Conservation (phyloP, 2,329 filamentous ascomycete genomes). For the Trichophaea hybrida region DNA sequence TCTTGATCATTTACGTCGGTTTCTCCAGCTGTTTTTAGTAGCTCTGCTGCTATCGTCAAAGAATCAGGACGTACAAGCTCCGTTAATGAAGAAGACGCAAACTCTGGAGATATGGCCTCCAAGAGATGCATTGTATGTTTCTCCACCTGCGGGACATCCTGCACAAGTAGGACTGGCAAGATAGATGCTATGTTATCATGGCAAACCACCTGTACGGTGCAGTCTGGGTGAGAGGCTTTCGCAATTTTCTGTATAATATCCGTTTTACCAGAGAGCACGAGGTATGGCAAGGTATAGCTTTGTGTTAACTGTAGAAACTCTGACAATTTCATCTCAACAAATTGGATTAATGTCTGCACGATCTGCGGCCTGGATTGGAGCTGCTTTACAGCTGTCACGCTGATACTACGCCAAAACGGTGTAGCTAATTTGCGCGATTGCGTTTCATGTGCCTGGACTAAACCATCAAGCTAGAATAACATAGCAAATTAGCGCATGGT, state of each 20-base stretch:
- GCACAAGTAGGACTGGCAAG: constrained; percentile 45
- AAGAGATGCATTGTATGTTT: constrained; percentile 54
- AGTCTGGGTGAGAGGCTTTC: constrained; percentile 37
- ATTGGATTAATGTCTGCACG: constrained; percentile 61
- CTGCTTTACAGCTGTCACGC: constrained; percentile 69
- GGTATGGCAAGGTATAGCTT: constrained; percentile 66
- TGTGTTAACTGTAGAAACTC: constrained; percentile 65
- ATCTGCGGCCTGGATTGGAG: constrained; percentile 68
- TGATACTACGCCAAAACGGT: constrained; percentile 79
- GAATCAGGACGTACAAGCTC: constrained; percentile 62
- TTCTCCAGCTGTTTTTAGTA: constrained; percentile 67
- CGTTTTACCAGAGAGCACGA: constrained; percentile 62
- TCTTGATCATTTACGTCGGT: constrained; percentile 41
- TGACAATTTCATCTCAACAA: constrained; percentile 60
- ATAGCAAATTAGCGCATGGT: constrained; percentile 27
- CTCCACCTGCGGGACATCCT: constrained; percentile 45
- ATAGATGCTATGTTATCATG: constrained; percentile 44
- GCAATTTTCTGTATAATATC: constrained; percentile 73
- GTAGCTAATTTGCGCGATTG: constrained; percentile 57
- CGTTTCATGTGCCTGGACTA: constrained; percentile 51
- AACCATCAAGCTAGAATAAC: constrained; percentile 40
- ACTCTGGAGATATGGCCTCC: constrained; percentile 52
- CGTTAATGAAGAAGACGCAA: constrained; percentile 50
- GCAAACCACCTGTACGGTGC: constrained; percentile 33
- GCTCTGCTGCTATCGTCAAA: constrained; percentile 59